phyloP scores from a whole-genome alignment of 768 basidiomycete genomes.

The Leucogyrophana mollusca region DNA sequence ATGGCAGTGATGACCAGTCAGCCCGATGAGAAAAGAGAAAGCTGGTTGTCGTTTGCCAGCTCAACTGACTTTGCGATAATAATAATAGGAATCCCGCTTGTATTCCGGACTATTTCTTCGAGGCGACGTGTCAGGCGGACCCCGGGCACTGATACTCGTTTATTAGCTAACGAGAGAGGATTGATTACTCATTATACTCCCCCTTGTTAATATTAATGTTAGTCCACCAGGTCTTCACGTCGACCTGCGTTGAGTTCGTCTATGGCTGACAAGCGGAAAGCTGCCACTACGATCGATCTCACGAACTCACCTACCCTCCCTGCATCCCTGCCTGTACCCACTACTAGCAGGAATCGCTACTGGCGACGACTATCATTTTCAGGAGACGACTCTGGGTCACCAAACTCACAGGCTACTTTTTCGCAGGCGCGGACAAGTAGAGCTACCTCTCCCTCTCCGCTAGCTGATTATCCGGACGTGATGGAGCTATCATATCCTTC shows the following conservation, averaged over 20 bases:
- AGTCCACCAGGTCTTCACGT: neutral
- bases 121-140: neutral
- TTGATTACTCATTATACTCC: neutral
- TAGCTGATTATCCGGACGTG: neutral
- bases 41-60: neutral
- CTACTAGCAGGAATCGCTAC: slow-evolving; percentile 5
- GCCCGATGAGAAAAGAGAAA: too few relatives aligned
- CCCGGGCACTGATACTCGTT: neutral
- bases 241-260: too few relatives aligned
- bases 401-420: neutral
- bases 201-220: neutral
- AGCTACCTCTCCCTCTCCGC: neutral
- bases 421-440: neutral
- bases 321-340: slow-evolving; percentile 3
- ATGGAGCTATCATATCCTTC: neutral
- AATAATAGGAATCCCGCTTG: neutral
- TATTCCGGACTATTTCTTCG: neutral
- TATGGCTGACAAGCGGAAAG: neutral
- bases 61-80: neutral
- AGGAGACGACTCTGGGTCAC: too few relatives aligned
- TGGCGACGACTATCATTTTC: slow-evolving; percentile 4
- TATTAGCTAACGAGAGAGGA: neutral
- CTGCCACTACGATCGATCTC: slow-evolving; percentile 5
- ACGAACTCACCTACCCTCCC: slow-evolving; percentile 1
- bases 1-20: neutral